A percentile compares a stretch with the other conserved stretches of the same genome.
Evolutionary conservation across 2,329 filamentous ascomycete species (phyloP).

Genomic region (Lasiodiplodia theobromae): DNA sequence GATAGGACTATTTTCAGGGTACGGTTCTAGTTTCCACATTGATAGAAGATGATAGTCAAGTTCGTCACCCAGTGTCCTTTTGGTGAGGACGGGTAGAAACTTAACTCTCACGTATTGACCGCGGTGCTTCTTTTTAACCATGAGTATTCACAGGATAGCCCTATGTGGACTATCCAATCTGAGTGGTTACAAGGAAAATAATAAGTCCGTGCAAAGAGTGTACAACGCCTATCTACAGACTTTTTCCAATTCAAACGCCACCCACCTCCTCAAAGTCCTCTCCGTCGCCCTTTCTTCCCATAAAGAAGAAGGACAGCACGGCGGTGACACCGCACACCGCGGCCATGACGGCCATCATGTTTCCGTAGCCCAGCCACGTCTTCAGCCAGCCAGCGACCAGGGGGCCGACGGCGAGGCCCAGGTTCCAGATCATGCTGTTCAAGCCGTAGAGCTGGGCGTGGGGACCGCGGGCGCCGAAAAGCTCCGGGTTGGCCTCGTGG

Average conservation of each 20-base stretch:
- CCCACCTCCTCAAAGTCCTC: conserved; percentile 13
- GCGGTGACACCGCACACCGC: conserved; percentile 54
- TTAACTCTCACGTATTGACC: too few species aligned
- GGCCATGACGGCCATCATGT: conserved; percentile 63
- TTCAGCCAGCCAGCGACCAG: conserved; percentile 62
- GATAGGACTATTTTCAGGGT: too few species aligned
- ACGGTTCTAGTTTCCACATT: too few species aligned
- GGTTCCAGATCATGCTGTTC: conserved; percentile 68
- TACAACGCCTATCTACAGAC: not conserved
- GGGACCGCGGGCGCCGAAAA: conserved; percentile 64
- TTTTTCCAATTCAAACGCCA: not conserved
- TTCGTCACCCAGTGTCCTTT: too few species aligned
- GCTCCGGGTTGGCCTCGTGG: conserved; percentile 60
- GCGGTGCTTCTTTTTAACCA: too few species aligned
- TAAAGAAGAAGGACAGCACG: conserved; percentile 31
- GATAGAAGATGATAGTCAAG: too few species aligned
- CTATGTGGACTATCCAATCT: too few species aligned
- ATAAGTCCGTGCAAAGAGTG: not conserved
- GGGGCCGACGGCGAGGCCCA: conserved; percentile 67
- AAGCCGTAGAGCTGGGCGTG: conserved; percentile 72
- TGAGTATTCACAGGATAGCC: too few species aligned
- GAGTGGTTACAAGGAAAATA: too few species aligned
- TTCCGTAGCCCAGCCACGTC: conserved; percentile 62
- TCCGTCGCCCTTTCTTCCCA: conserved; percentile 15
- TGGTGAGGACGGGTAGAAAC: too few species aligned